Base-by-base conservation (phyloP, 768 basidiomycete species). In the Rhizopogon salebrosus region DNA sequence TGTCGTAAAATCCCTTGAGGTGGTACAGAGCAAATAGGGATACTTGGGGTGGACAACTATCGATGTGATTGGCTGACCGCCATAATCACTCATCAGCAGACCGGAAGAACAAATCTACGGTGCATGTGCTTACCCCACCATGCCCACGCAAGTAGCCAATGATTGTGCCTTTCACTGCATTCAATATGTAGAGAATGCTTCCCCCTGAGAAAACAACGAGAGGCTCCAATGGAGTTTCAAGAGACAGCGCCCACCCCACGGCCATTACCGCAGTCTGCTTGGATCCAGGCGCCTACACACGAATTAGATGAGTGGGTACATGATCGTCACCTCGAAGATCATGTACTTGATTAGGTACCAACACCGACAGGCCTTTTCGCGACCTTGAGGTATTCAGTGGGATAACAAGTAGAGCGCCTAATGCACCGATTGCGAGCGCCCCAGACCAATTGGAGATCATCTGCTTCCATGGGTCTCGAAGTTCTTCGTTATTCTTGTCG, bases 1-100 rank as follows among this genome's bases (percentile, higher is more conserved):
- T 5, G 82, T 75, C 0, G 87, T 80, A 59, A 80, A 80, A 64
- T 92, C 89, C 39, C 83, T 72, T 0, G 89, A 89, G 13, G 87
- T 88, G 2, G 85, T 87, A 58, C 83, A 84, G 56, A 88, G 75
- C 3, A 85, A 63, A 56, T 85, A 73, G 10, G 83, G 80, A 39
- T 70, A 71, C 0, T 59, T 70, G 5, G 84, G 85, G 63, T 89
- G 84, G 6, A 85, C 80, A 0, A 72, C 77, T 6, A 92, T 78
- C 8, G 84, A 83, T 0, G 85, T 89, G 53, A 92, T 89, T 48
- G 68, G 64, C 67, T 68, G 35, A 24, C 73, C 68, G 79, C 82
- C 42, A 7, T 13, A 26, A 14, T 38, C 37, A 39, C 57, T 60
- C 62, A 57, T 14, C 31, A 48, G 37, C 4, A 40, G 41, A 31